Conservation (phyloP, 306 rosid genomes). For the Quercus wislizeni region DNA sequence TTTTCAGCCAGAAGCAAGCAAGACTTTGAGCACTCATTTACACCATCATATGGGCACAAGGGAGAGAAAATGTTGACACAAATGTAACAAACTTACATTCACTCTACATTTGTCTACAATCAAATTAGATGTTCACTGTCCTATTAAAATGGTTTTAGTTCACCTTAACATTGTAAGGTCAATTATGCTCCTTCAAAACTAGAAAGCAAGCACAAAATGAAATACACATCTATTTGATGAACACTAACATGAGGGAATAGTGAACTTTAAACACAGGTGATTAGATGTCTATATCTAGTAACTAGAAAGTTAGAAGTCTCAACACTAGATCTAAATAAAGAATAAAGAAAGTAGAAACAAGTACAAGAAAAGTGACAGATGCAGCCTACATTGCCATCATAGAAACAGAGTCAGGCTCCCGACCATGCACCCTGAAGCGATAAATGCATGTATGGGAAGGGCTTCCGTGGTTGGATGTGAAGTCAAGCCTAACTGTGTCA, state of each 20-base stretch:
- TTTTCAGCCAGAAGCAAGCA: too few species aligned
- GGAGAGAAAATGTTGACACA: too few species aligned
- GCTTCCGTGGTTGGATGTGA: conserved; percentile 85
- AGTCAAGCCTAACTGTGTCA: conserved; percentile 76
- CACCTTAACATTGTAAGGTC: background rate
- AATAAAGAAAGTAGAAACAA: conserved; percentile 17
- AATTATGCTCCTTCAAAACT: conserved; percentile 7
- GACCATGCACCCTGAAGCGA: conserved; percentile 90
- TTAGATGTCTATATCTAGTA: background rate
- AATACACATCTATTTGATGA: conserved; percentile 34
- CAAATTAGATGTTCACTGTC: background rate
- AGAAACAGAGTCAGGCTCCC: conserved; percentile 59
- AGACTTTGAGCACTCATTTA: too few species aligned
- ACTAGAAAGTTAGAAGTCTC: conserved; percentile 20
- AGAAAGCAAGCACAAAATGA: conserved; percentile 26
- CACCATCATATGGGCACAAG: too few species aligned
- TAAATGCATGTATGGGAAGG: conserved; percentile 92
- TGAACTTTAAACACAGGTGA: conserved; percentile 3
- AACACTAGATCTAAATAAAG: conserved; percentile 36
- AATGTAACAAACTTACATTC: too few species aligned
- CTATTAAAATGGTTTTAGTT: background rate
- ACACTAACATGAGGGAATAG: background rate
- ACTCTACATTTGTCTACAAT: background rate
- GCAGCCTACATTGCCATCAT: conserved; percentile 49
- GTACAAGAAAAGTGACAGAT: conserved; percentile 20